A percentile compares a stretch with the other conserved stretches of the same genome.
Conservation (phyloP, 805 yeast species). For the Wickerhamiella domercqiae region DNA sequence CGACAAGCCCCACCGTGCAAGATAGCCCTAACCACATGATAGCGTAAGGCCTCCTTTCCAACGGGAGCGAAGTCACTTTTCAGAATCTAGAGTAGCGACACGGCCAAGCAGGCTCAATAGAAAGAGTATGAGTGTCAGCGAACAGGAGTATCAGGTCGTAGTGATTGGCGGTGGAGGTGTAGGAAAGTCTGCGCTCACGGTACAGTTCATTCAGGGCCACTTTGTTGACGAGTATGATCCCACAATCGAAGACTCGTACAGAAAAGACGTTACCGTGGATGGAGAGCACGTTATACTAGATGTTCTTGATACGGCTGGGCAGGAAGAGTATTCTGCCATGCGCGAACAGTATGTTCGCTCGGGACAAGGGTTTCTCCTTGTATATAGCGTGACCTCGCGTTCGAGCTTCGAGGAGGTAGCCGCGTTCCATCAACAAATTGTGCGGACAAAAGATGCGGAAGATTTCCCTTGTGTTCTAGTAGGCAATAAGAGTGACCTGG, state of each 20-base stretch:
- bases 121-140: slow-evolving; percentile 2
- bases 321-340: slow-evolving; percentile 88
- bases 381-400: slow-evolving; percentile 69
- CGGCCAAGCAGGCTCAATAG: too few relatives aligned
- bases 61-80: too few relatives aligned
- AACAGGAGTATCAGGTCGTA: slow-evolving; percentile 71
- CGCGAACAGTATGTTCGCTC: slow-evolving; percentile 91
- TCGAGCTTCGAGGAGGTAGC: slow-evolving; percentile 74
- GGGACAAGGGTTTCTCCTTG: slow-evolving; percentile 86
- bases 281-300: slow-evolving; percentile 65
- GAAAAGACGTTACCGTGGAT: slow-evolving; percentile 78
- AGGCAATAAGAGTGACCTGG: slow-evolving; percentile 77
- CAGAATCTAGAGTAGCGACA: too few relatives aligned
- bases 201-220: slow-evolving; percentile 85
- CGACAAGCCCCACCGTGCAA: too few relatives aligned
- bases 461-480: slow-evolving; percentile 69
- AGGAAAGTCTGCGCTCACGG: slow-evolving; percentile 92
- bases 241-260: slow-evolving; percentile 61
- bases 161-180: slow-evolving; percentile 99
- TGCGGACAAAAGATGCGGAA: slow-evolving; percentile 40
- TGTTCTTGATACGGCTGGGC: slow-evolving; percentile 97
- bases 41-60: too few relatives aligned
- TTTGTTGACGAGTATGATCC: slow-evolving; percentile 98
- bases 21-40: too few relatives aligned
- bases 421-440: slow-evolving; percentile 63